Percentiles rank a stretch among this genome's conserved stretches.
These are phyloP conservation scores for Fragaria vesca DNA, from an alignment of 306 rosid genomes.

Conservation along the genomic window DNA sequence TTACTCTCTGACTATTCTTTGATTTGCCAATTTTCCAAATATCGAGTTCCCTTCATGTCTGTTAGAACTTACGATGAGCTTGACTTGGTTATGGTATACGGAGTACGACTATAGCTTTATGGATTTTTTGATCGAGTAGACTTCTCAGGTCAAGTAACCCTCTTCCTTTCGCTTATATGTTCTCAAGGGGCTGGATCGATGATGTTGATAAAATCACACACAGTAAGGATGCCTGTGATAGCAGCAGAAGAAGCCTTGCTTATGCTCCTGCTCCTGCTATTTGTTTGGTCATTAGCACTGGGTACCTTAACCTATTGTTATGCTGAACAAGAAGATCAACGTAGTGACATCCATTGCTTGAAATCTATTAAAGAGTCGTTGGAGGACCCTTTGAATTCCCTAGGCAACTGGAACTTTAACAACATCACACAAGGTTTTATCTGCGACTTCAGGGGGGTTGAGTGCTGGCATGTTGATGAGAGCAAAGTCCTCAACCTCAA, in stretches of 20 bases:
- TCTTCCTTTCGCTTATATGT: too few relatives aligned
- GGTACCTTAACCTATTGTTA: slow-evolving; percentile 12
- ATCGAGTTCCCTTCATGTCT: too few relatives aligned
- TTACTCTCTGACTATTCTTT: too few relatives aligned
- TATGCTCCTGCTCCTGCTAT: not conserved
- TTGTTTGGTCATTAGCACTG: slow-evolving; percentile 11
- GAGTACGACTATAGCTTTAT: too few relatives aligned
- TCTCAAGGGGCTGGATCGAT: not conserved
- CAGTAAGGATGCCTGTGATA: not conserved
- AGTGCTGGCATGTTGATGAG: slow-evolving; percentile 21
- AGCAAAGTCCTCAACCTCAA: not conserved
- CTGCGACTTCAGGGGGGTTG: slow-evolving; percentile 22
- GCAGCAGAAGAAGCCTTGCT: not conserved
- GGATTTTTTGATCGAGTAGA: too few relatives aligned
- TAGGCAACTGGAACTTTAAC: slow-evolving; percentile 6
- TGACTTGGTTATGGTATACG: too few relatives aligned
- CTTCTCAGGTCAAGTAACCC: too few relatives aligned
- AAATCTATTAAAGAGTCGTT: slow-evolving; percentile 25
- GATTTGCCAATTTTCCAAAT: too few relatives aligned
- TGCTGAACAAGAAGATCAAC: not conserved
- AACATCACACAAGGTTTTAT: not conserved
- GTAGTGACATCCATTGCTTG: slow-evolving; percentile 27
- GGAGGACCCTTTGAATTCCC: slow-evolving; percentile 15
- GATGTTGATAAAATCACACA: not conserved
- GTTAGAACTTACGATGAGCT: too few relatives aligned